These are phyloP conservation scores for Sporothrix brasiliensis DNA, from an alignment of 2,329 filamentous ascomycete species.

Conservation along the genomic window DNA sequence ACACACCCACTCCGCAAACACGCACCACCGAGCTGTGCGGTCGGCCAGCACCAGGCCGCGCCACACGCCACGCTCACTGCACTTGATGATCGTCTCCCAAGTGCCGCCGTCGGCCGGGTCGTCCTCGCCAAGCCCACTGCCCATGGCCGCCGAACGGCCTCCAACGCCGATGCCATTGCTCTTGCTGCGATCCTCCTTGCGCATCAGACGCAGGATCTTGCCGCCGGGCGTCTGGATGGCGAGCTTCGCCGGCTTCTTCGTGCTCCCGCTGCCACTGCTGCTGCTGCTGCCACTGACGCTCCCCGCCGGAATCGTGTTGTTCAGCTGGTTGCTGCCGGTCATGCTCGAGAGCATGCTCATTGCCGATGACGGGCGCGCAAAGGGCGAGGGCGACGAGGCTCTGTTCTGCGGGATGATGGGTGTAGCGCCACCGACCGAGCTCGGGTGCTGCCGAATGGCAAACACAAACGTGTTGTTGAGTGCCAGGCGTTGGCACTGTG, in stretches of 20 bases:
- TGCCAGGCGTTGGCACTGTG: slow-evolving; percentile 84
- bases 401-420: slow-evolving; percentile 52
- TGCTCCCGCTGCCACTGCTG: slow-evolving; percentile 51
- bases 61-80: slow-evolving; percentile 80
- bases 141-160: slow-evolving; percentile 39
- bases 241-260: slow-evolving; percentile 87
- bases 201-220: slow-evolving; percentile 86
- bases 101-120: slow-evolving; percentile 69
- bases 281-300: slow-evolving; percentile 55
- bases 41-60: slow-evolving; percentile 80
- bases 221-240: slow-evolving; percentile 93
- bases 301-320: slow-evolving; percentile 41
- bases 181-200: slow-evolving; percentile 70
- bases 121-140: slow-evolving; percentile 50
- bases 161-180: slow-evolving; percentile 51
- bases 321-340: slow-evolving; percentile 52
- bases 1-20: slow-evolving; percentile 87
- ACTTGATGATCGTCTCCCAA: slow-evolving; percentile 92
- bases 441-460: slow-evolving; percentile 86
- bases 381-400: slow-evolving; percentile 61
- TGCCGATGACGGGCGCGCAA: slow-evolving; percentile 62
- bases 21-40: slow-evolving; percentile 82
- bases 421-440: slow-evolving; percentile 49
- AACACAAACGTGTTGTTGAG: slow-evolving; percentile 99
- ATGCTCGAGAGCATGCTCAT: slow-evolving; percentile 67